Percentiles rank a stretch among this genome's conserved stretches.
Conservation (phyloP, 805 yeast genomes). For the Wickerhamiella shivajii region DNA sequence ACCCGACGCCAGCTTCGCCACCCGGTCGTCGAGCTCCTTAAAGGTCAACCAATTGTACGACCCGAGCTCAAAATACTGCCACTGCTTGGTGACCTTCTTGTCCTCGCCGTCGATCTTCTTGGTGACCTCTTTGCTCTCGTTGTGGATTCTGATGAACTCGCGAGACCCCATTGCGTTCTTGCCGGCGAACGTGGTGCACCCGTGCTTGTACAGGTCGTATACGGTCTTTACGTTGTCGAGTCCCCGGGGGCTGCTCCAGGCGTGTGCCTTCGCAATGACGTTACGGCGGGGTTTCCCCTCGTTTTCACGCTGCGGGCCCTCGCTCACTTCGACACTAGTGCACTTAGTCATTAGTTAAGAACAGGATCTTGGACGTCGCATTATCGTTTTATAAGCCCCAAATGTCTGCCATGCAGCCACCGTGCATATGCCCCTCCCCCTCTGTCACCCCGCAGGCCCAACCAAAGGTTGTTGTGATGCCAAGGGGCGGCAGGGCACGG, state of each 20-base stretch:
- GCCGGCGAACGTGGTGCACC: constrained; percentile 40
- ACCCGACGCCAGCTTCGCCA: constrained; percentile 56
- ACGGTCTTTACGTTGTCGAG: constrained; percentile 42
- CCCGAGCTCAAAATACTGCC: constrained; percentile 73
- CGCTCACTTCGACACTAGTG: constrained; percentile 25
- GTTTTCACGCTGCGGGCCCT: constrained; percentile 21
- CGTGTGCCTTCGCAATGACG: constrained; percentile 21
- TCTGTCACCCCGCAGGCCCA: no score
- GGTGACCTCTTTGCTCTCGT: constrained; percentile 57
- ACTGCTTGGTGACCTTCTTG: constrained; percentile 59
- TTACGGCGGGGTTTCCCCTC: constrained; percentile 27
- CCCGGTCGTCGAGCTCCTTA: constrained; percentile 36
- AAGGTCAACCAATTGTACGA: constrained; percentile 55
- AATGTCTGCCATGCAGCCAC: no score
- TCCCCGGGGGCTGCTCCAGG: constrained; percentile 48
- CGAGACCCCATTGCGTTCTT: constrained; percentile 63
- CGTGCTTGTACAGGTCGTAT: constrained; percentile 52
- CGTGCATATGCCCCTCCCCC: no score
- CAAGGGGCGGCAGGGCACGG: no score
- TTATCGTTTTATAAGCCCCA: no score
- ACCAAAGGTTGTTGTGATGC: no score
- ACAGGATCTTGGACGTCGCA: no score
- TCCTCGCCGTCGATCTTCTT: constrained; percentile 69
- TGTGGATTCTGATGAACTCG: constrained; percentile 55
- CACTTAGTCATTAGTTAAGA: no score